phyloP scores from a whole-genome alignment of 106 monocot genomes.

The Gastrodia elata region DNA sequence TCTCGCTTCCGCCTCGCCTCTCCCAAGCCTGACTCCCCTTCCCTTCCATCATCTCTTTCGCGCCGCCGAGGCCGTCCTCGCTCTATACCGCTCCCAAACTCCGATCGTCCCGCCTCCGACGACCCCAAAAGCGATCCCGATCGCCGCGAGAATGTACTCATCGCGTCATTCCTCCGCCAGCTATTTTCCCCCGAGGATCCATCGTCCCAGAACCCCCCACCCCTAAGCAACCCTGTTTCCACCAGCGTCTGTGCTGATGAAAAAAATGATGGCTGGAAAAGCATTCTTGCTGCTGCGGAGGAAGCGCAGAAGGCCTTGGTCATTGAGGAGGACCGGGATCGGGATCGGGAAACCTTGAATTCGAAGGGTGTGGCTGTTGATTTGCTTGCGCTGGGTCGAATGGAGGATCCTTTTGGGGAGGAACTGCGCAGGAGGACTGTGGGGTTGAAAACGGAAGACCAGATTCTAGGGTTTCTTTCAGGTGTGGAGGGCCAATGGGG shows the following conservation, averaged over 20 bases:
- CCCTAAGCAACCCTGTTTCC: not conserved
- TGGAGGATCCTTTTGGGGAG: constrained; percentile 16
- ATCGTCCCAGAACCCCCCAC: not conserved
- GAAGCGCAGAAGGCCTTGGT: constrained; percentile 10
- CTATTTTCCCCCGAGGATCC: constrained; percentile 29
- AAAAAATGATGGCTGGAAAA: not conserved
- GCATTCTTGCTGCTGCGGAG: not conserved
- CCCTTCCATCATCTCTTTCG: constrained; percentile 5
- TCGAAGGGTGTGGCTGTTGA: constrained; percentile 18
- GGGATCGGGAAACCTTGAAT: constrained; percentile 11
- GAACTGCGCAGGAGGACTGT: constrained; percentile 17
- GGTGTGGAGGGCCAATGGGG: constrained; percentile 22
- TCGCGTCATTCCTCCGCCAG: constrained; percentile 37
- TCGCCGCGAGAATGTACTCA: constrained; percentile 45
- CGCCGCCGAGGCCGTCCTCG: constrained; percentile 35
- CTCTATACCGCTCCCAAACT: constrained; percentile 3
- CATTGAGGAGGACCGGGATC: constrained; percentile 1
- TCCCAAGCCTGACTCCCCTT: constrained; percentile 22
- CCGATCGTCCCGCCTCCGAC: constrained; percentile 5
- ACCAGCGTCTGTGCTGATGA: not conserved
- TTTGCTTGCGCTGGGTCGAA: constrained; percentile 3
- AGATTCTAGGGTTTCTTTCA: constrained; percentile 15
- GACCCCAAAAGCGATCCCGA: constrained; percentile 14
- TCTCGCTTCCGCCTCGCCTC: constrained; percentile 68
- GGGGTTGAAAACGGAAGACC: constrained; percentile 24